Evolutionary conservation across 2,329 filamentous ascomycete species (phyloP).

Genomic region (Aspergillus sp.): DNA sequence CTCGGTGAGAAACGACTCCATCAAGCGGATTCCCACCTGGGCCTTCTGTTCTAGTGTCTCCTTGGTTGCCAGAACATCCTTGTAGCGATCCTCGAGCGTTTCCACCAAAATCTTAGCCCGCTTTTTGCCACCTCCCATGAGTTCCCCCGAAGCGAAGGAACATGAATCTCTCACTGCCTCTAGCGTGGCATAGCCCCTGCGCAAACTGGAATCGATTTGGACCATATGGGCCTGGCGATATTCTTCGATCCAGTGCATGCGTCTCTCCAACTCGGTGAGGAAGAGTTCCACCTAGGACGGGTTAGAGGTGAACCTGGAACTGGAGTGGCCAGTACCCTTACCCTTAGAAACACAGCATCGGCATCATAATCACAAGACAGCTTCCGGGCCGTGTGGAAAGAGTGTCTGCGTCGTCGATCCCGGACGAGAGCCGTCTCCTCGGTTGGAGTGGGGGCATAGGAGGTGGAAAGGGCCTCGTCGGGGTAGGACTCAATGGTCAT

Average conservation of each 20-base stretch:
- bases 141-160: slow-evolving; percentile 82
- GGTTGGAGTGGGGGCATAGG: slow-evolving; percentile 23
- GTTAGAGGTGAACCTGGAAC: slow-evolving; percentile 2
- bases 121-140: slow-evolving; percentile 81
- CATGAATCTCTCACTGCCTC: slow-evolving; percentile 85
- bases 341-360: slow-evolving; percentile 45
- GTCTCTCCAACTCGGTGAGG: slow-evolving; percentile 77
- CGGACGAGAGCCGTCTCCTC: slow-evolving; percentile 35
- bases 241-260: slow-evolving; percentile 82
- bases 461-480: slow-evolving; percentile 24
- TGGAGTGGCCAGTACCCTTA: slow-evolving; percentile 16
- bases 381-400: slow-evolving; percentile 42
- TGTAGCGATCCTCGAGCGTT: slow-evolving; percentile 82
- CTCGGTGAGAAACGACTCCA: slow-evolving; percentile 81
- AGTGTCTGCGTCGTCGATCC: slow-evolving; percentile 43
- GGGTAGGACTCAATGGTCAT: slow-evolving; percentile 39
- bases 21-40: slow-evolving; percentile 76
- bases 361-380: slow-evolving; percentile 45
- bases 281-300: slow-evolving; percentile 44
- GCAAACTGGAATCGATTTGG: slow-evolving; percentile 78
- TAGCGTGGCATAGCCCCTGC: slow-evolving; percentile 79
- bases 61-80: slow-evolving; percentile 78
- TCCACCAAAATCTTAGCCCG: slow-evolving; percentile 88
- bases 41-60: slow-evolving; percentile 91
- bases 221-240: slow-evolving; percentile 80